A percentile compares a stretch with the other conserved stretches of the same genome.
These are phyloP conservation scores for Beta macrorhiza DNA, from an alignment of 179 eudicot species.

Conservation along the genomic window DNA sequence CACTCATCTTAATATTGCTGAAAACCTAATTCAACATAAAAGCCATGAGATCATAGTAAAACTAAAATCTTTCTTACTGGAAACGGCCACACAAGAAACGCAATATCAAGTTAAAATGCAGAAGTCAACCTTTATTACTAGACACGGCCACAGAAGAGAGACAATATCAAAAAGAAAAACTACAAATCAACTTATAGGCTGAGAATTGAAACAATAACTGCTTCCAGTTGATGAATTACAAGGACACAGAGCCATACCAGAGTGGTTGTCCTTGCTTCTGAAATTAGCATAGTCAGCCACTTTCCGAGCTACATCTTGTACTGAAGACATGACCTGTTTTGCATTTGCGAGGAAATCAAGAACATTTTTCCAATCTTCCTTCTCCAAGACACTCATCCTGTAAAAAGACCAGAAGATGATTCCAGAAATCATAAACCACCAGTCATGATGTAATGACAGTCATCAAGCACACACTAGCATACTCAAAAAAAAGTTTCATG, in stretches of 20 bases:
- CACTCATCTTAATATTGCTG: neutral
- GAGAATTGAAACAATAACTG: neutral
- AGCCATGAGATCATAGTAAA: neutral
- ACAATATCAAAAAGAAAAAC: neutral
- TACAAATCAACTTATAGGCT: neutral
- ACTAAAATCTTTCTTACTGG: neutral
- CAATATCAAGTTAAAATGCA: neutral
- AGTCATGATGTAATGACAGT: slow-evolving; percentile 3
- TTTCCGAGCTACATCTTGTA: slow-evolving; percentile 89
- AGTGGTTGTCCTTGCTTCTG: slow-evolving; percentile 39
- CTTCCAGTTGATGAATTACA: neutral
- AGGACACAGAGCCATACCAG: slow-evolving; percentile 44
- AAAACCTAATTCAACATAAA: neutral
- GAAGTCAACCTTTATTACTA: neutral
- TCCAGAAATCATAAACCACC: neutral
- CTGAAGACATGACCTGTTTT: slow-evolving; percentile 77
- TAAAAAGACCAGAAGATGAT: slow-evolving; percentile 5
- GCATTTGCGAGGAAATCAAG: slow-evolving; percentile 80
- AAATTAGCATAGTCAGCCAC: slow-evolving; percentile 81
- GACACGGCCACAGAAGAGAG: neutral
- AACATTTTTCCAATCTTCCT: slow-evolving; percentile 79
- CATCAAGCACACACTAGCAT: neutral
- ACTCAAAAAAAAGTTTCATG: neutral
- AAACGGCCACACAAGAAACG: neutral
- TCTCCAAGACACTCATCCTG: slow-evolving; percentile 69